Evolutionary conservation across 2,329 filamentous ascomycete genomes (phyloP).

Genomic region (Coniochaeta sp.): DNA sequence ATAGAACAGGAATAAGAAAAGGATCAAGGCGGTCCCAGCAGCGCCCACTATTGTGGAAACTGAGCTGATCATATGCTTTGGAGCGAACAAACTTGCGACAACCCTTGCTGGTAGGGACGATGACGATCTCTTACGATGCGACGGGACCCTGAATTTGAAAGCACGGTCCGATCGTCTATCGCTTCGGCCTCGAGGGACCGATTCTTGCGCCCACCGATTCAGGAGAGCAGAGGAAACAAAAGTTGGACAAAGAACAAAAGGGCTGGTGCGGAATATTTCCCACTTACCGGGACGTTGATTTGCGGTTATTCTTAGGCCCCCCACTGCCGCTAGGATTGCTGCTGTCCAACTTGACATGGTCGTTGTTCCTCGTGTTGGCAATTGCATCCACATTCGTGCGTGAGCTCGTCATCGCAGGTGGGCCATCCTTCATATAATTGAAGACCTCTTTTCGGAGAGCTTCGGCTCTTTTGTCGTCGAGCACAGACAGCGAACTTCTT

Average conservation of each 20-base stretch:
- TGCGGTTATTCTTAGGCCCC: conserved; percentile 10
- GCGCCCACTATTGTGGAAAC: background rate
- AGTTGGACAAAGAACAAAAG: background rate
- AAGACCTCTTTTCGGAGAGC: conserved; percentile 9
- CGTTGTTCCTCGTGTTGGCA: background rate
- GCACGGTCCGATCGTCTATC: background rate
- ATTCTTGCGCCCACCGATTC: too few species aligned
- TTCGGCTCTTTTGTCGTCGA: conserved; percentile 12
- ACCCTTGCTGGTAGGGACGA: background rate
- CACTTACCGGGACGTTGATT: conserved; percentile 16
- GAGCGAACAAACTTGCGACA: background rate
- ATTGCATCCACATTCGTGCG: background rate
- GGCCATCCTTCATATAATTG: conserved; percentile 2
- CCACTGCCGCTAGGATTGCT: background rate
- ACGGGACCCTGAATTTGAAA: background rate
- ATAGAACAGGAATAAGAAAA: background rate
- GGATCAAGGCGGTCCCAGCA: background rate
- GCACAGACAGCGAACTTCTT: conserved; percentile 11
- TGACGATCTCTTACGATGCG: background rate
- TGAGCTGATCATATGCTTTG: background rate
- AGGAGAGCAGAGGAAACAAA: background rate
- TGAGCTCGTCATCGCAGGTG: background rate
- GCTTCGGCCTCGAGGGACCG: background rate
- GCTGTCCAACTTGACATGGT: background rate
- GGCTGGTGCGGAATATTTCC: background rate